Conservation (phyloP, 2,329 filamentous ascomycete genomes). For the Trichoderma sp. region DNA sequence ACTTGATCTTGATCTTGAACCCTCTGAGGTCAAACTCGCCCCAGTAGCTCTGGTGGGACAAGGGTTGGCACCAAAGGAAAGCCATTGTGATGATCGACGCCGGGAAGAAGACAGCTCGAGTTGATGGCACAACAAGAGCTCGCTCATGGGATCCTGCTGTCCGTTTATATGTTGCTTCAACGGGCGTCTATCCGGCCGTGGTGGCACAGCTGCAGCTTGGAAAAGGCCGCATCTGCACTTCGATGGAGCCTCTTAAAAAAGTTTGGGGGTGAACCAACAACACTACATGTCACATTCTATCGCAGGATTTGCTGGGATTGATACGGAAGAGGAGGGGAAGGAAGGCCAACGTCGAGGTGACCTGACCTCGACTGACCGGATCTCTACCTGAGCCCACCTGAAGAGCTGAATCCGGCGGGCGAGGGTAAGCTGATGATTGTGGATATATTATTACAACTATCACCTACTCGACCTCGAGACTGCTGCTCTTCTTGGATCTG, state of each 20-base stretch:
- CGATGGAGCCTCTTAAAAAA: constrained; percentile 19
- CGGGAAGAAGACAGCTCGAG: neutral
- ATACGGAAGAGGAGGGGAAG: neutral
- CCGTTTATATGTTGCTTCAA: constrained; percentile 12
- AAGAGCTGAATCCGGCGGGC: neutral
- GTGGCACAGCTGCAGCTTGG: constrained; percentile 2
- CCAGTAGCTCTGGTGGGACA: constrained; percentile 27
- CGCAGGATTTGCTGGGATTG: neutral
- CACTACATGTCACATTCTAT: constrained; percentile 24
- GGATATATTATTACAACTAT: too few species aligned
- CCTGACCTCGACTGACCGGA: too few species aligned
- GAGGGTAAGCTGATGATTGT: constrained; percentile 20
- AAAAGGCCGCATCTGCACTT: constrained; percentile 26
- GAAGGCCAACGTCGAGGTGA: neutral
- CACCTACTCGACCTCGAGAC: neutral
- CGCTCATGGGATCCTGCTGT: neutral
- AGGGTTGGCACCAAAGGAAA: constrained; percentile 14
- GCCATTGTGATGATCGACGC: constrained; percentile 23
- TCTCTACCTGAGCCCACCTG: neutral
- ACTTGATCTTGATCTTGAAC: constrained; percentile 28
- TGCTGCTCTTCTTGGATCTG: constrained; percentile 3
- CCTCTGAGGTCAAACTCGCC: constrained; percentile 27
- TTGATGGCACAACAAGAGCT: neutral
- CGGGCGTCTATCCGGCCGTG: neutral
- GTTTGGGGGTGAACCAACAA: constrained; percentile 8